phyloP scores from a whole-genome alignment of 371 early-diverging fungal genomes.

The Caulochytrium protostelioides region DNA sequence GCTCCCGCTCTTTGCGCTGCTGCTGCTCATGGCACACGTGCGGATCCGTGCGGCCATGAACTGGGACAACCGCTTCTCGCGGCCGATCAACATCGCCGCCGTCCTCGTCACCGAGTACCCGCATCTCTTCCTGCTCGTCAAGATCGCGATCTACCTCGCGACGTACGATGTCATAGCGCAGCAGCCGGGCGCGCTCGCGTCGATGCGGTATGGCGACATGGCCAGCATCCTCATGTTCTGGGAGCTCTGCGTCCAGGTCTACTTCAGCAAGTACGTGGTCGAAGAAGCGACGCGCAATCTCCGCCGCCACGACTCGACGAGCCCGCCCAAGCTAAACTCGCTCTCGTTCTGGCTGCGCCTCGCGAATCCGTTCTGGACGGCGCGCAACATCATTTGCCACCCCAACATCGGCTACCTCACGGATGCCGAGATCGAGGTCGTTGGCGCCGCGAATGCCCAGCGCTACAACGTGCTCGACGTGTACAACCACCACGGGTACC shows the following conservation, averaged over 20 bases:
- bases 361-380: slow-evolving; percentile 23
- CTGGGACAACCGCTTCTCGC: too few relatives aligned
- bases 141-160: slow-evolving; percentile 2
- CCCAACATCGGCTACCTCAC: slow-evolving; percentile 34
- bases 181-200: slow-evolving; percentile 2
- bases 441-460: slow-evolving; percentile 14
- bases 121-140: slow-evolving; percentile 5
- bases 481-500: slow-evolving; percentile 11
- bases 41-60: too few relatives aligned
- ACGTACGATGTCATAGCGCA: slow-evolving; percentile 2
- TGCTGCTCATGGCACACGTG: too few relatives aligned
- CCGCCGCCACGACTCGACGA: slow-evolving; percentile 6
- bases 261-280: slow-evolving; percentile 8
- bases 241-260: slow-evolving; percentile 10
- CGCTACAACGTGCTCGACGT: slow-evolving; percentile 26
- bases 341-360: slow-evolving; percentile 17
- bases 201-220: slow-evolving; percentile 3
- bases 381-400: slow-evolving; percentile 17
- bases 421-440: slow-evolving; percentile 23
- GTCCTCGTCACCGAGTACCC: slow-evolving; percentile 8
- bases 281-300: slow-evolving; percentile 8
- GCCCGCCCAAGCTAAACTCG: slow-evolving; percentile 9
- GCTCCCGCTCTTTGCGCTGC: too few relatives aligned
- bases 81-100: slow-evolving; percentile 4
- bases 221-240: slow-evolving; percentile 6